Base-by-base conservation (phyloP, 495 filamentous ascomycete genomes). In the Lentithecium fluviatile region DNA sequence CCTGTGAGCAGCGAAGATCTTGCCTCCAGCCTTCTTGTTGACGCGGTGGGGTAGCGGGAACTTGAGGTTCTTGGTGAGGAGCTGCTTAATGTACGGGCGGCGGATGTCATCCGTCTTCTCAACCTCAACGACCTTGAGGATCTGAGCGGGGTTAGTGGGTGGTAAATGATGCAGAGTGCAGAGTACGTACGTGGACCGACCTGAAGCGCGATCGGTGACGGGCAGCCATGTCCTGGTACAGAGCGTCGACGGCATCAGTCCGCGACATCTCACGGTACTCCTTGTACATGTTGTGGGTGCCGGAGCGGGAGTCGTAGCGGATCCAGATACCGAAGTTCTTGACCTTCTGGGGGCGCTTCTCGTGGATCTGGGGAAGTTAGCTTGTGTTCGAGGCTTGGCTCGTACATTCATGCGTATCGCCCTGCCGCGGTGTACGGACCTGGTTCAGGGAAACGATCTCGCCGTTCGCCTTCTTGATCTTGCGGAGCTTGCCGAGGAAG, bases 231-330 rank as follows among this genome's bases (percentile, higher is more conserved):
- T 98, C 94, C 81, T 95, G 89, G 85, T 98, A 98, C 76, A 98
- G 86, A 67, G 91, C 82, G 80, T 97, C 90, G 63, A 98, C 94
- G 64, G 94, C 94, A 62, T 91, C 93, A 64, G 85, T 88, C 77
- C 94, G 85, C 74, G 89, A 91, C 82, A 96, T 89, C 85, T 97
- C 94, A 75, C 94, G 88, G 86, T 97, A 97, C 84, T 98, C 94
- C 84, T 97, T 97, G 90, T 98, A 98, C 94, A 98, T 98, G 86
- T 98, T 98, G 89, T 98, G 94, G 69, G 95, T 98, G 70, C 94
- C 94, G 70, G 95, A 97, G 79, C 94, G 94, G 52, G 95, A 97
- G 81, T 98, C 92, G 83, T 98, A 98, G 73, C 94, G 93, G 80
- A 98, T 88, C 94, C 94, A 98, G 85, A 98, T 89, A 77, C 94